Evolutionary conservation across 352 stramenopile genomes (phyloP).

Genomic region (Pythium apleroticum): DNA sequence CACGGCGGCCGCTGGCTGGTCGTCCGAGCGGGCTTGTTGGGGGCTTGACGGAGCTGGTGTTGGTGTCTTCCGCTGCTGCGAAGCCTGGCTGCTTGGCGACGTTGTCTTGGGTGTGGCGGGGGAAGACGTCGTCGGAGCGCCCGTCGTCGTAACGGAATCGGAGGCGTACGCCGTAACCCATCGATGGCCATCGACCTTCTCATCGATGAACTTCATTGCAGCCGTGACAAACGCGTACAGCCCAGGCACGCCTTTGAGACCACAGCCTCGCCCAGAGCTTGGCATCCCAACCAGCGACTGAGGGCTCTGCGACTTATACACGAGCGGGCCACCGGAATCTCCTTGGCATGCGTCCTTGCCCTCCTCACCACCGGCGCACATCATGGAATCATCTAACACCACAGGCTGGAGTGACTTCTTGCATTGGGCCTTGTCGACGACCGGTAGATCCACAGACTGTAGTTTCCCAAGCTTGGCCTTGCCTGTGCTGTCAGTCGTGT

Average conservation of each 20-base stretch:
- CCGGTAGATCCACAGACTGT: conserved; percentile 28
- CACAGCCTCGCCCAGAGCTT: conserved; percentile 41
- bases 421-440: conserved; percentile 30
- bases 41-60: not conserved
- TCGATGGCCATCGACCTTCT: conserved; percentile 24
- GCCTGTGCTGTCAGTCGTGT: not conserved
- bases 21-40: not conserved
- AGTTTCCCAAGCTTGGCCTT: conserved; percentile 3
- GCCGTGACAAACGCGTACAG: conserved; percentile 34
- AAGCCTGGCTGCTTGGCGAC: not conserved
- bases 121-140: not conserved
- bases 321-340: conserved; percentile 39
- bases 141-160: not conserved
- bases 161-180: conserved; percentile 22
- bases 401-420: conserved; percentile 16
- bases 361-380: conserved; percentile 40
- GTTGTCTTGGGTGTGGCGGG: not conserved
- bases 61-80: not conserved
- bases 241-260: conserved; percentile 29
- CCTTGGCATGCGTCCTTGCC: conserved; percentile 41
- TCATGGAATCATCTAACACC: conserved; percentile 25
- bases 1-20: not conserved
- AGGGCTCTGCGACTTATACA: conserved; percentile 13
- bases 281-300: conserved; percentile 30
- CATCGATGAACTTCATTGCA: conserved; percentile 35